Evolutionary conservation across 305 asterid genomes (phyloP).

Genomic region (Fraxinus albicans): DNA sequence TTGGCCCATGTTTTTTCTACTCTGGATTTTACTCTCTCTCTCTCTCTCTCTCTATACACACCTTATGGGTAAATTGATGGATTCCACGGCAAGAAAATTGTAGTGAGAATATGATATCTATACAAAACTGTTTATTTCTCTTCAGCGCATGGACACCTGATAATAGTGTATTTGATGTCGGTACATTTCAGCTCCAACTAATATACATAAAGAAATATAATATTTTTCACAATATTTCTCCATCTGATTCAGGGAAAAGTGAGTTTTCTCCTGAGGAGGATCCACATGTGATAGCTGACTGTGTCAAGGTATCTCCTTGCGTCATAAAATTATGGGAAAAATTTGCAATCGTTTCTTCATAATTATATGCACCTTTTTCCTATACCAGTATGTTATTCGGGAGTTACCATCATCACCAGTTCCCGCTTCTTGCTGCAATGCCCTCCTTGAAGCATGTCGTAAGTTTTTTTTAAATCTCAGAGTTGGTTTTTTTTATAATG

Average conservation of each 20-base stretch:
- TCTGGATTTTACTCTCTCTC: neutral
- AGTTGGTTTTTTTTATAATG: neutral
- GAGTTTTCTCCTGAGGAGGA: slow-evolving; percentile 88
- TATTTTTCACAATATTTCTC: slow-evolving; percentile 16
- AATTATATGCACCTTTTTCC: slow-evolving; percentile 26
- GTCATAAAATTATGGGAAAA: slow-evolving; percentile 18
- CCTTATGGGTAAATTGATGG: neutral
- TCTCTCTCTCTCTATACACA: neutral
- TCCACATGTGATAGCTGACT: slow-evolving; percentile 95
- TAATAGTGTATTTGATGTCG: slow-evolving; percentile 4
- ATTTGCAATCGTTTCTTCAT: slow-evolving; percentile 6
- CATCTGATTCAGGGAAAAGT: slow-evolving; percentile 60
- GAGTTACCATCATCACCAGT: slow-evolving; percentile 99
- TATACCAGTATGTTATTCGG: slow-evolving; percentile 80
- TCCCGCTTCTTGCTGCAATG: slow-evolving; percentile 99
- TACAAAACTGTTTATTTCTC: slow-evolving; percentile 13
- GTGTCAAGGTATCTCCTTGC: slow-evolving; percentile 81
- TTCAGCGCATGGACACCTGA: neutral
- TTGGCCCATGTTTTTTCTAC: neutral
- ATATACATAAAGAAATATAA: slow-evolving; percentile 15
- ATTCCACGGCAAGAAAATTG: neutral
- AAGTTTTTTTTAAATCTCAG: slow-evolving; percentile 32
- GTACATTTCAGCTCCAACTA: slow-evolving; percentile 16
- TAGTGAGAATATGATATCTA: slow-evolving; percentile 6
- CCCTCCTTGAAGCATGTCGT: slow-evolving; percentile 93